Base-by-base conservation (phyloP, 208 protist genomes). In the Crithidia acanthocephali region DNA sequence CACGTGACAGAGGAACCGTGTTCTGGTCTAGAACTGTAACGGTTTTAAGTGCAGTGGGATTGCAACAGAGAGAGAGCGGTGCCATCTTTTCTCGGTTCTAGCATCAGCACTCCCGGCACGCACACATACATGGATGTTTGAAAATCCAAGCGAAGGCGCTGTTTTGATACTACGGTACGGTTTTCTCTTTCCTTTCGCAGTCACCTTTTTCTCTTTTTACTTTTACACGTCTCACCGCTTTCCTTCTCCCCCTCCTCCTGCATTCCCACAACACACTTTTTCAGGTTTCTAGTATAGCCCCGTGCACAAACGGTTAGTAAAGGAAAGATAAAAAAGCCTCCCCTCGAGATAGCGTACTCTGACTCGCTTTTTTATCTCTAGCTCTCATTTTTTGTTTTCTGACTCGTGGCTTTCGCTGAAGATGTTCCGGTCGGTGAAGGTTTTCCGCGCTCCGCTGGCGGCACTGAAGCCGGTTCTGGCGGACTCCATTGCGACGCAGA, bases 391-490 rank as follows among this genome's bases (percentile, higher is more conserved):
- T 59, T 22, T 62, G 48, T 45, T 59, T 48, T 15, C 4, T n/a
- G 18, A 48, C 18, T 53, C 22, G 4, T 28, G 22, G 18, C 6
- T 30, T 15, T 5, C 15, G 22, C 22, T 28, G 7, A 61, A 59
- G 2, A 93, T 95, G 91, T 91, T 92, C 50, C 72, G 67, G 18
- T 50, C 72, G 32, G 66, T 68, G 40, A 80, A 68, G 18, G n/a
- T 84, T 35, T 71, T 68, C 50, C 79, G 63, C 11, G 84, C 86
- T 30, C 83, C 90, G 25, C 66, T 93, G 44, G 83, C 86, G 50
- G 68, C 77, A 10, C 64, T 92, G 75, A 92, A 90, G 77, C 91
- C 91, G 1, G 76, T 94, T 22, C 80, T 94, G 27, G 79, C 80
- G 7, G 80, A 71, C 55, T 92, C 88, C 22, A 68, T 96, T 57